These are phyloP conservation scores for Pseudonitzschia multiseries DNA, from an alignment of 108 stramenopile genomes.

Conservation along the genomic window DNA sequence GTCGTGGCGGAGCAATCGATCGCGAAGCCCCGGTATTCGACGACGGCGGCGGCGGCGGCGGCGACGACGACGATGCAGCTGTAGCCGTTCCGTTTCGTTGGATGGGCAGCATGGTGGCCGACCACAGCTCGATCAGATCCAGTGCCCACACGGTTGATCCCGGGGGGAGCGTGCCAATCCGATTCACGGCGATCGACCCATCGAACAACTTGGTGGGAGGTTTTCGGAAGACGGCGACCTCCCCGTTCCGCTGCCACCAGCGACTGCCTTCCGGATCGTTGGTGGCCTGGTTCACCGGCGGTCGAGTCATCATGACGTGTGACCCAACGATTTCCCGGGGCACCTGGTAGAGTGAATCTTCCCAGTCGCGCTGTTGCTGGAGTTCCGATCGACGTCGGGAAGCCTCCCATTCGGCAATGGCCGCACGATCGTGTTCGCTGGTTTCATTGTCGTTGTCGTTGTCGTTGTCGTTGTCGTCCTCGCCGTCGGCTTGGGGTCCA, in stretches of 20 bases:
- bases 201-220: slow-evolving; percentile 31
- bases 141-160: slow-evolving; percentile 53
- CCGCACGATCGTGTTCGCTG: not conserved
- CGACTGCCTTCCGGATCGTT: not conserved
- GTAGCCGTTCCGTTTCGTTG: not conserved
- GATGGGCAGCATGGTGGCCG: slow-evolving; percentile 29
- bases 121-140: slow-evolving; percentile 42
- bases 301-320: slow-evolving; percentile 7
- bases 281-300: not conserved
- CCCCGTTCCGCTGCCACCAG: slow-evolving; percentile 49
- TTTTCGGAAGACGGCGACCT: slow-evolving; percentile 39
- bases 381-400: slow-evolving; percentile 27
- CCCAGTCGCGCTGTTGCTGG: slow-evolving; percentile 31
- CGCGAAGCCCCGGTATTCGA: not conserved
- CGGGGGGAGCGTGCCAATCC: slow-evolving; percentile 46
- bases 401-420: slow-evolving; percentile 25
- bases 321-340: not conserved
- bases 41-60: not conserved
- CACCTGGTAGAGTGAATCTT: slow-evolving; percentile 12
- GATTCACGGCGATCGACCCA: slow-evolving; percentile 9
- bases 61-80: not conserved
- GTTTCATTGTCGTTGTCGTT: slow-evolving; percentile 5
- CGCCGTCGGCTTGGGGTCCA: not conserved
- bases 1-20: not conserved
- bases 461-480: not conserved